Evolutionary conservation across 2,329 filamentous ascomycete genomes (phyloP), one percentile per base, ranked within the genome.

Genomic region (Fusarium xylarioides): DNA sequence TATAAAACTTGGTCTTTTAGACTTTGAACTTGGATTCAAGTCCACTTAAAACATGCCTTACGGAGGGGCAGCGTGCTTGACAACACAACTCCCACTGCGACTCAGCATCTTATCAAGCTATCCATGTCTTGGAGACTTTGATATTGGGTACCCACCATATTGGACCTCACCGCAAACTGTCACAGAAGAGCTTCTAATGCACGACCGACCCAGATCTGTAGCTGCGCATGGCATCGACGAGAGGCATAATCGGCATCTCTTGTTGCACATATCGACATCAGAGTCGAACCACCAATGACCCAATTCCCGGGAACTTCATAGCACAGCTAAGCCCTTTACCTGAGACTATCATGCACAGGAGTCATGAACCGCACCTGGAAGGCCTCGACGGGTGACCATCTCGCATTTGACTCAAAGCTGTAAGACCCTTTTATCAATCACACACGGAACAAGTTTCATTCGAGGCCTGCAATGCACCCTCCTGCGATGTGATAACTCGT

Each of bases 151-250:
- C 37, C 66, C 65, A 65, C 52, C 26, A 15, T 40, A 28, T 58
- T 69, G 40, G 44, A 68, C 47, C 67, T 74, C 66, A 74, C 71
- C 71, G 71, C 71, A 73, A 70, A 66, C 69, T 57, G 42, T 52
- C 42, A 52, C 44, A 46, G 18, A 38, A 42, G n/a, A 58, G 15
- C 32, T 56, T 52, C 34, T 73, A 46, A 70, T 47, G 62, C 54
- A 57, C n/a, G 32, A 12, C 40, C 23, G 30, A 23, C 46, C 50
- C 57, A 58, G 44, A 70, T 46, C n/a, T 46, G 35, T 56, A 62
- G 38, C 23, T 57, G 52, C 59, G 58, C 30, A 54, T 54, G 35
- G 35, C 26, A 38, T 49, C 21, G 49, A 49, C 32, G 23, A 49
- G 49, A 23, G 38, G 42, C n/a, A 55, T 40, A 46, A 52, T 30